phyloP scores from a whole-genome alignment of 768 basidiomycete genomes.

The Kwoniella dendrophila region DNA sequence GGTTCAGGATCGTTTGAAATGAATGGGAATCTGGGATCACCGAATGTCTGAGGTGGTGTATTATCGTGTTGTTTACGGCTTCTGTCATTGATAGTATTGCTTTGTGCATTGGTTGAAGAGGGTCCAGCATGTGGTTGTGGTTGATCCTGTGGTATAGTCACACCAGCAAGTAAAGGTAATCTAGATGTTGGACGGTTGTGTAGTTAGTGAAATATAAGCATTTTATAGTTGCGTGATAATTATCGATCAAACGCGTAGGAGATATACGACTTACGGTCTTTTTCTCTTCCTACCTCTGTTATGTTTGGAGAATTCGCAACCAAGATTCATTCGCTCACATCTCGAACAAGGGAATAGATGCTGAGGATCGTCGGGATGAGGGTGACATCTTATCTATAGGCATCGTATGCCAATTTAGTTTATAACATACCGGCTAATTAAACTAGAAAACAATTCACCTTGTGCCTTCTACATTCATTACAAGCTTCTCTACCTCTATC shows the following conservation, averaged over 20 bases:
- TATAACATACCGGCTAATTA: too few relatives aligned
- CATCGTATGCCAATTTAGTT: background rate
- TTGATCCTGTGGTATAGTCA: slow-evolving; percentile 2
- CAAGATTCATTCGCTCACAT: slow-evolving; percentile 28
- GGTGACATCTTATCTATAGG: slow-evolving; percentile 24
- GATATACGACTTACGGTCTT: slow-evolving; percentile 19
- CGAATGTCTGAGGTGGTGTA: slow-evolving; percentile 10
- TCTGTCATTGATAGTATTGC: background rate
- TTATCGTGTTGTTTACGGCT: background rate
- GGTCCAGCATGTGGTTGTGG: background rate
- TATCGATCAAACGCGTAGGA: background rate
- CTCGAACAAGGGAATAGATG: slow-evolving; percentile 33
- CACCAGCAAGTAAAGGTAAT: slow-evolving; percentile 15
- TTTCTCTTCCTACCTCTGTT: slow-evolving; percentile 37
- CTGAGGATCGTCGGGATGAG: slow-evolving; percentile 30
- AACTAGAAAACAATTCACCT: slow-evolving; percentile 14
- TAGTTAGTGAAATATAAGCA: background rate
- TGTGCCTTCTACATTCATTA: slow-evolving; percentile 37
- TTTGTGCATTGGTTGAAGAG: background rate
- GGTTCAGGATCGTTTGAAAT: slow-evolving; percentile 16
- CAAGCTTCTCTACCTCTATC: slow-evolving; percentile 33
- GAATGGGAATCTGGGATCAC: slow-evolving; percentile 29
- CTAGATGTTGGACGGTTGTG: too few relatives aligned
- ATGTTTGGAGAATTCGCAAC: slow-evolving; percentile 37
- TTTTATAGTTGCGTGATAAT: background rate